Evolutionary conservation across 1,284 basidiomycete genomes (phyloP).

Genomic region (Ustilago hordei): DNA sequence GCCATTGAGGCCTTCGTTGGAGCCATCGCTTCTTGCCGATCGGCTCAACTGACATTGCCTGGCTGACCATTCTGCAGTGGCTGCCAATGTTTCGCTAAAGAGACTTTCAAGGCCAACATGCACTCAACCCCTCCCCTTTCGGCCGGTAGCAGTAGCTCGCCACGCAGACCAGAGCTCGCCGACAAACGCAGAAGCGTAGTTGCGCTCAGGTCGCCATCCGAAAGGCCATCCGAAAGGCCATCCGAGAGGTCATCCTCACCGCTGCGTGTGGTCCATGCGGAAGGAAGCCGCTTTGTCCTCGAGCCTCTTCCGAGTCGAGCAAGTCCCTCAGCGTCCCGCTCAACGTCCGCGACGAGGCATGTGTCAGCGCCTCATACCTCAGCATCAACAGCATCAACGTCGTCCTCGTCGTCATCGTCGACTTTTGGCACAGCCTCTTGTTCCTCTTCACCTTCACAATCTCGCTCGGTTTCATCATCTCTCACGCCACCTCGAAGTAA

Average conservation of each 20-base stretch:
- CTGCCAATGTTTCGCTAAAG: not conserved
- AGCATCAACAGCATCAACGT: slow-evolving; percentile 8
- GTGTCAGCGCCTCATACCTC: slow-evolving; percentile 12
- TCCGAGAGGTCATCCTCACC: slow-evolving; percentile 7
- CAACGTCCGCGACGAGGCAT: slow-evolving; percentile 9
- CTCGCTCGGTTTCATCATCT: slow-evolving; percentile 20
- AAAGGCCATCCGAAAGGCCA: not conserved
- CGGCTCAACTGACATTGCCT: not conserved
- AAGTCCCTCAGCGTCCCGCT: slow-evolving; percentile 4
- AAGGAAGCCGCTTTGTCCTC: slow-evolving; percentile 42
- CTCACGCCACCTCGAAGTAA: slow-evolving; percentile 21
- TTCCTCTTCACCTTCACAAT: slow-evolving; percentile 10
- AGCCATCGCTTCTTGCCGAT: not conserved
- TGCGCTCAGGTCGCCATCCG: not conserved
- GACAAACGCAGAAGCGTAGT: slow-evolving; percentile 14
- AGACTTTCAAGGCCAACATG: slow-evolving; percentile 2
- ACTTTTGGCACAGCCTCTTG: not conserved
- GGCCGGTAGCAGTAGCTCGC: slow-evolving; percentile 15
- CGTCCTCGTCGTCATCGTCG: slow-evolving; percentile 5
- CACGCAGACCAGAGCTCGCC: not conserved
- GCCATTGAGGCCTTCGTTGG: not conserved
- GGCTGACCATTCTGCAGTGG: not conserved
- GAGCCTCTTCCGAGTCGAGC: slow-evolving; percentile 24
- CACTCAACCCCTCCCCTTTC: slow-evolving; percentile 2
- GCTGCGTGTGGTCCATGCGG: slow-evolving; percentile 27